Conservation (phyloP, 768 basidiomycete species). For the Hygrocybe coccinea region DNA sequence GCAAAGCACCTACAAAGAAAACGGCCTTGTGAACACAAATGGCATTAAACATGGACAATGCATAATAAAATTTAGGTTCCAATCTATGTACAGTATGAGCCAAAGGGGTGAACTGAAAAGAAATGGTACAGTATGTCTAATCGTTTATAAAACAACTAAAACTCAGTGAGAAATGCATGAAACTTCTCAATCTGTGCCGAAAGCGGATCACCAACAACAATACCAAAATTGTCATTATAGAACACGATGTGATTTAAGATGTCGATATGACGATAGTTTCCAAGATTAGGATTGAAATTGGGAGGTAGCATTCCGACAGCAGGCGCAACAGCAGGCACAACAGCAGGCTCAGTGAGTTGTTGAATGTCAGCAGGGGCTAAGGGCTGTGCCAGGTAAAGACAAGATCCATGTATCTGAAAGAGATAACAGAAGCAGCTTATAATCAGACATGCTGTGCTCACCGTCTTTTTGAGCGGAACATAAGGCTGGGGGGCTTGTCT, state of each 20-base stretch:
- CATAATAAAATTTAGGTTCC: too few relatives aligned
- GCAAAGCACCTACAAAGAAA: too few relatives aligned
- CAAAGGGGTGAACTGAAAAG: too few relatives aligned
- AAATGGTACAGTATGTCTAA: too few relatives aligned
- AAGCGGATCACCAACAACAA: conserved; percentile 10
- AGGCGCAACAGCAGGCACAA: conserved; percentile 4
- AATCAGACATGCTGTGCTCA: background rate
- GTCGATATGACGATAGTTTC: conserved; percentile 9
- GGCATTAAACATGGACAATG: too few relatives aligned
- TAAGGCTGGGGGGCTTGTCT: background rate
- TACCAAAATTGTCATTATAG: conserved; percentile 18
- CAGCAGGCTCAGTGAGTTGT: conserved; percentile 1
- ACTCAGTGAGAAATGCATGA: background rate
- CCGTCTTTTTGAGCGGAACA: background rate
- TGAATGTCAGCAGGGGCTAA: background rate
- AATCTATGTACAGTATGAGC: too few relatives aligned
- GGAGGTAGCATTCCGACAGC: conserved; percentile 10
- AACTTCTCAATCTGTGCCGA: conserved; percentile 8
- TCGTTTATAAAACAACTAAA: background rate
- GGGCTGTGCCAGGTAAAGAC: background rate
- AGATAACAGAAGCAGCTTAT: background rate
- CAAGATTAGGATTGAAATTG: conserved; percentile 11
- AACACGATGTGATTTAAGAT: conserved; percentile 15
- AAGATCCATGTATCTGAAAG: background rate
- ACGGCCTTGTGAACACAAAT: too few relatives aligned